Base-by-base conservation (phyloP, 2,329 filamentous ascomycete species). In the Colletotrichum truncatum region DNA sequence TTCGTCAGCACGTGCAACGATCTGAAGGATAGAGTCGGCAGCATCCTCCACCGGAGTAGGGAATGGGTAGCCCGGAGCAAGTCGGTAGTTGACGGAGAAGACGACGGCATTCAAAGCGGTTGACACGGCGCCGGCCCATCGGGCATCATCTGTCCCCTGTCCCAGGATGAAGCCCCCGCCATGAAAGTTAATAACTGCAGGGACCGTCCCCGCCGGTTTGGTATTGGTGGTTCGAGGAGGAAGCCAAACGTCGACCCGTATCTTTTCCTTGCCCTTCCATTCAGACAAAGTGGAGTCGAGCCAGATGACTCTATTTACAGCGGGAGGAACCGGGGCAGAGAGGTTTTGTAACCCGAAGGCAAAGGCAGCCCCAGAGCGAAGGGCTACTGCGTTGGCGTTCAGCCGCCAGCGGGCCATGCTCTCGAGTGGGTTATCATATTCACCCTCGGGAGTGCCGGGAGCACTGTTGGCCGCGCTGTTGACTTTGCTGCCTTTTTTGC, bases 91-190 rank as follows among this genome's bases (percentile, higher is more conserved):
- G 69, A 91, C 87, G 2, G 85, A 87, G 66, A 91, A 84, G 58
- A 90, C 83, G 21, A 91, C 79, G 26, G 85, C 87, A 55, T 86
- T 82, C 11, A 85, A 78, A 4, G 81, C 77, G 25, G 84, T 76
- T 38, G 85, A 76, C 4, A 89, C 83, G 34, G 82, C 78, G 4
- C 83, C 80, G 6, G 85, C 86, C 81, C 88, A 91, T 41, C 87
- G 82, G 12, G 87, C 84, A 71, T 91, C 89, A 72, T 91, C 87
- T 4, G 86, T 89, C 4, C 84, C 87, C 48, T 82, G 82, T 11
- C 89, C 89, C 30, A 91, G 76, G 6, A 88, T 86, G 76, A 90
- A 91, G 5, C 89, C 89, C 21, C 89, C 89, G 25, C 89, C 89
- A 71, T 92, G 89, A 70, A 89, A 89, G 73, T 90, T 89, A 69